These are phyloP conservation scores for Auriscalpium orientale DNA, from an alignment of 768 basidiomycete genomes.

Conservation along the genomic window DNA sequence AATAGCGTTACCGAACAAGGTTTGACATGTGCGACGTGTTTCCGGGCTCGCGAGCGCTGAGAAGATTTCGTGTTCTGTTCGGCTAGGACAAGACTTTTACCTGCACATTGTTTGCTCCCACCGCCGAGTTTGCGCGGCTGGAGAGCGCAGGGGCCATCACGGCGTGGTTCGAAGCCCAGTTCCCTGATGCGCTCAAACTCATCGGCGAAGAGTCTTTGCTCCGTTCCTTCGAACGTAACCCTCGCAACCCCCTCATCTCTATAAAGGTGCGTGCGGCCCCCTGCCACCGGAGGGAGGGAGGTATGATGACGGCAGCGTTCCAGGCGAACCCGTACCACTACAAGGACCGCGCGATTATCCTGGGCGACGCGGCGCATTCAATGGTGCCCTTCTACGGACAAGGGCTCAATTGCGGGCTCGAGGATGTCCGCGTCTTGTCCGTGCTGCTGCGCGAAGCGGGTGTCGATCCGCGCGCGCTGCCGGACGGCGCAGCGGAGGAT, in stretches of 20 bases:
- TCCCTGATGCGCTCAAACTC: slow-evolving; percentile 79
- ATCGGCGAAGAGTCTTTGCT: slow-evolving; percentile 78
- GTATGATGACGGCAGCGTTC: background rate
- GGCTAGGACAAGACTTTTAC: slow-evolving; percentile 88
- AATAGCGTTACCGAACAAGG: slow-evolving; percentile 96
- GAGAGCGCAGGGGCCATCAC: slow-evolving; percentile 46
- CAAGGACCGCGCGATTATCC: slow-evolving; percentile 75
- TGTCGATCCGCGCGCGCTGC: slow-evolving; percentile 41
- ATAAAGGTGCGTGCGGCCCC: slow-evolving; percentile 63
- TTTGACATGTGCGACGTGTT: slow-evolving; percentile 33
- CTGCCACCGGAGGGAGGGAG: slow-evolving; percentile 6
- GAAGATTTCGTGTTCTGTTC: slow-evolving; percentile 11
- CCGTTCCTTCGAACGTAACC: slow-evolving; percentile 75
- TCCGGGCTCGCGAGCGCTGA: slow-evolving; percentile 10
- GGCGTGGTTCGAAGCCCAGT: slow-evolving; percentile 75
- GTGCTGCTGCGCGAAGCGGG: slow-evolving; percentile 64
- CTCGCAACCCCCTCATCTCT: slow-evolving; percentile 83
- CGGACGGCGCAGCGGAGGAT: slow-evolving; percentile 38
- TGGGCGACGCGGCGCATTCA: slow-evolving; percentile 94
- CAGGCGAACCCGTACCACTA: slow-evolving; percentile 88
- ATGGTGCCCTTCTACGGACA: slow-evolving; percentile 99
- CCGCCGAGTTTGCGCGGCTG: slow-evolving; percentile 64
- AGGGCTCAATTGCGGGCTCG: slow-evolving; percentile 94
- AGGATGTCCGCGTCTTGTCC: slow-evolving; percentile 89
- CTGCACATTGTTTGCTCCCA: slow-evolving; percentile 91